Evolutionary conservation across 495 filamentous ascomycete species (phyloP).

Genomic region (Entonaema liquescens): DNA sequence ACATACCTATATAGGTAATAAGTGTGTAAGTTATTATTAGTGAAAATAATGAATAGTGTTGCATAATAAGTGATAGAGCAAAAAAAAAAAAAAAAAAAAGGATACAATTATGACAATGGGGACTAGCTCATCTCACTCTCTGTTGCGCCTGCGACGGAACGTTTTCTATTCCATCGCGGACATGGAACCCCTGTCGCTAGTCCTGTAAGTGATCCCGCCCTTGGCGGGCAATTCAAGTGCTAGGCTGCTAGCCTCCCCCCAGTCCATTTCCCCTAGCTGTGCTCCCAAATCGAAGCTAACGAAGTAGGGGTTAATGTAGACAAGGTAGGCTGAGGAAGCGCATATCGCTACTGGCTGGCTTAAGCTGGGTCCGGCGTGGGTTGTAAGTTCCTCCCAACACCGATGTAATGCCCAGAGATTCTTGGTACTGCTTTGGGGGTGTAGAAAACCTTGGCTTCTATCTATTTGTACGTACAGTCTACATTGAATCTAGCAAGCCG

Average conservation of each 20-base stretch:
- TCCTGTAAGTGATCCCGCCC: constrained; percentile 43
- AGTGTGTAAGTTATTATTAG: constrained; percentile 9
- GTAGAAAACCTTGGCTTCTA: neutral
- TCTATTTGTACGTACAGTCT: constrained; percentile 11
- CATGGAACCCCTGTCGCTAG: constrained; percentile 39
- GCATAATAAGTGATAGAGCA: constrained; percentile 23
- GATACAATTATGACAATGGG: neutral
- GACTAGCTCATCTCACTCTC: constrained; percentile 37
- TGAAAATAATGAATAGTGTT: constrained; percentile 37
- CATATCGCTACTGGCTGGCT: constrained; percentile 29
- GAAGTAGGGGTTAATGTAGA: constrained; percentile 26
- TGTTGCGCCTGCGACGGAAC: constrained; percentile 42
- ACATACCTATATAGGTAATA: neutral
- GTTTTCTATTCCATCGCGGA: constrained; percentile 42
- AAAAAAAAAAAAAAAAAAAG: constrained; percentile 8
- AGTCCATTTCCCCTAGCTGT: constrained; percentile 24
- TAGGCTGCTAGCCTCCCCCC: constrained; percentile 17
- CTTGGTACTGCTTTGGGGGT: constrained; percentile 32
- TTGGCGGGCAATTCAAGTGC: constrained; percentile 38
- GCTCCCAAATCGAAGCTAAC: constrained; percentile 42
- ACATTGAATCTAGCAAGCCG: constrained; percentile 26
- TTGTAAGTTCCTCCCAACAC: constrained; percentile 38
- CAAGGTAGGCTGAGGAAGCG: constrained; percentile 28
- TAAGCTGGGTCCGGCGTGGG: constrained; percentile 29
- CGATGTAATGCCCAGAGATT: constrained; percentile 44